A percentile compares a stretch with the other conserved stretches of the same genome.
phyloP scores from a whole-genome alignment of 2,329 filamentous ascomycete genomes.

The Aspergillus flavus region DNA sequence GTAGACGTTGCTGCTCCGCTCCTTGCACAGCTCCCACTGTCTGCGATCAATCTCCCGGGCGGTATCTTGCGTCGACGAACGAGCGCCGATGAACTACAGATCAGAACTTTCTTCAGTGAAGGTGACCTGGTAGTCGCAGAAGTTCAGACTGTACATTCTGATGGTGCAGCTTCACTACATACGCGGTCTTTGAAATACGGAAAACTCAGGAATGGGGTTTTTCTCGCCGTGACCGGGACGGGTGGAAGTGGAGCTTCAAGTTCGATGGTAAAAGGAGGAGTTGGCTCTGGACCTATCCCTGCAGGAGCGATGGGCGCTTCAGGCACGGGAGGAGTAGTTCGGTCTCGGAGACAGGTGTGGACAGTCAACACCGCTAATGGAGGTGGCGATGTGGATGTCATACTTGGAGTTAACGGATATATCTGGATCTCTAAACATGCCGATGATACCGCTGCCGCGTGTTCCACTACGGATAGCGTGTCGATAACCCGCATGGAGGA shows the following conservation, averaged over 20 bases:
- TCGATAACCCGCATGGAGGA: conserved; percentile 87
- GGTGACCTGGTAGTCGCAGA: conserved; percentile 93
- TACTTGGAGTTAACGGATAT: conserved; percentile 94
- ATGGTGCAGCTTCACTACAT: conserved; percentile 85
- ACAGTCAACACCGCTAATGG: conserved; percentile 61
- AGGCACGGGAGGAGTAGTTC: conserved; percentile 74
- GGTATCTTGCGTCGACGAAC: conserved; percentile 90
- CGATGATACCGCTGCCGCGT: conserved; percentile 51
- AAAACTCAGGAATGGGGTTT: conserved; percentile 91
- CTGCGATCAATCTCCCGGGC: conserved; percentile 90
- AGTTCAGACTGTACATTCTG: conserved; percentile 84
- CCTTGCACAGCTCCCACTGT: conserved; percentile 81
- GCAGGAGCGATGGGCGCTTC: conserved; percentile 60
- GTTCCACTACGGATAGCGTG: conserved; percentile 54
- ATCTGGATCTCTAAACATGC: conserved; percentile 91
- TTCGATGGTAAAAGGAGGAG: conserved; percentile 35
- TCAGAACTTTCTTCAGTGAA: conserved; percentile 94
- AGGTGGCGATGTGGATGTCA: conserved; percentile 70
- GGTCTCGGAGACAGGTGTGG: conserved; percentile 84
- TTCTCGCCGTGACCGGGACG: conserved; percentile 77
- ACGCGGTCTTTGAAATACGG: conserved; percentile 91
- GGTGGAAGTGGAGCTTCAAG: conserved; percentile 65
- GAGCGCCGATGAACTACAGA: conserved; percentile 94
- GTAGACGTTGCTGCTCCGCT: conserved; percentile 90
- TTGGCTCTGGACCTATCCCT: conserved; percentile 54